A percentile compares a stretch with the other conserved stretches of the same genome.
These are phyloP conservation scores for Aspergillus flavus DNA, from an alignment of 2,329 filamentous ascomycete species.

Conservation along the genomic window DNA sequence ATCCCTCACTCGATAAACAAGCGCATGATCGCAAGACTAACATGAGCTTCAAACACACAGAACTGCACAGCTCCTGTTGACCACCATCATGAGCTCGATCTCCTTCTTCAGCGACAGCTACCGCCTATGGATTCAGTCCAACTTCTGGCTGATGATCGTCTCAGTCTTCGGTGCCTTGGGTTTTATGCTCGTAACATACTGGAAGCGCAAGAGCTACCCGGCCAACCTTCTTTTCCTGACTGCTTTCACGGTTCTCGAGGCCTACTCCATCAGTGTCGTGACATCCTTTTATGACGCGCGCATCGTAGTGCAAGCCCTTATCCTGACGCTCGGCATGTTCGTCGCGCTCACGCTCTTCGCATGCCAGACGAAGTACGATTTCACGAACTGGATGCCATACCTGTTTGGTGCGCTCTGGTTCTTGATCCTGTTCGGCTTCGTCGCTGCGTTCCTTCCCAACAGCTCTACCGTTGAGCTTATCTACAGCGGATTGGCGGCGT, in stretches of 20 bases:
- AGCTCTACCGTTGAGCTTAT: slow-evolving; percentile 79
- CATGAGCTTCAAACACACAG: slow-evolving; percentile 34
- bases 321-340: slow-evolving; percentile 75
- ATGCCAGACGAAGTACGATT: slow-evolving; percentile 97
- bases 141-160: slow-evolving; percentile 81
- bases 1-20: not conserved
- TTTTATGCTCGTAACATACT: slow-evolving; percentile 86
- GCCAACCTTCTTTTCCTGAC: slow-evolving; percentile 91
- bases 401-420: slow-evolving; percentile 90
- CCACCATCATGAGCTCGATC: slow-evolving; percentile 75
- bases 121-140: slow-evolving; percentile 81
- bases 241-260: slow-evolving; percentile 88
- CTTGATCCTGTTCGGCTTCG: slow-evolving; percentile 88
- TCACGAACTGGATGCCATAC: slow-evolving; percentile 95
- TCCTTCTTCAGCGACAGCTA: slow-evolving; percentile 84
- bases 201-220: slow-evolving; percentile 94
- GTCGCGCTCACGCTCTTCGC: slow-evolving; percentile 75
- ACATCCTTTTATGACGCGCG: slow-evolving; percentile 84
- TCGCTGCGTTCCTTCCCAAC: slow-evolving; percentile 84
- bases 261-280: slow-evolving; percentile 89
- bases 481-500: slow-evolving; percentile 77
- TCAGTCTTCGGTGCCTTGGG: slow-evolving; percentile 82
- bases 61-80: slow-evolving; percentile 88
- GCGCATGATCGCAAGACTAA: not conserved
- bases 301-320: slow-evolving; percentile 85